phyloP scores from a whole-genome alignment of 305 asterid genomes.

The Rubia tinctorum region DNA sequence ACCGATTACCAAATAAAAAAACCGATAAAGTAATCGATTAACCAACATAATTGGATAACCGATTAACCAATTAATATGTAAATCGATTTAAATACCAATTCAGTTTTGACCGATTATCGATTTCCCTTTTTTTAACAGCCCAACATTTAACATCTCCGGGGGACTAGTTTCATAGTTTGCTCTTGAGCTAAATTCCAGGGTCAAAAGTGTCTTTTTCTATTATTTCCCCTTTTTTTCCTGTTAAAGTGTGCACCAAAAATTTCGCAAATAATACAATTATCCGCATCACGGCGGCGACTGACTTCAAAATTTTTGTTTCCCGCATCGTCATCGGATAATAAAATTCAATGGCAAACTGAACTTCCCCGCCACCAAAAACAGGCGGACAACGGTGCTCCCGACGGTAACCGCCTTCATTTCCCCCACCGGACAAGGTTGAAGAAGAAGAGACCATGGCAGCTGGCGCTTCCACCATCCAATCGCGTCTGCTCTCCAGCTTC shows the following conservation, averaged over 20 bases:
- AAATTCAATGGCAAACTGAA: neutral
- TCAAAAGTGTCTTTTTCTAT: neutral
- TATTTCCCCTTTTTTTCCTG: too few species aligned
- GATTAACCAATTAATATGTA: too few species aligned
- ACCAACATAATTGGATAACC: too few species aligned
- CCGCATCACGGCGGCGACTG: conserved; percentile 3
- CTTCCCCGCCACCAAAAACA: conserved; percentile 8
- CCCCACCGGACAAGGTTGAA: neutral
- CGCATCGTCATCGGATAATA: conserved; percentile 9
- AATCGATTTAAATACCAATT: too few species aligned
- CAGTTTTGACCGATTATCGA: too few species aligned
- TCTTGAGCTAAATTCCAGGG: neutral
- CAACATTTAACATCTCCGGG: too few species aligned
- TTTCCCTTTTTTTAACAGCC: too few species aligned
- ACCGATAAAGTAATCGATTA: too few species aligned
- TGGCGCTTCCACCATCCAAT: conserved; percentile 47
- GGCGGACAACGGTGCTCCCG: conserved; percentile 3
- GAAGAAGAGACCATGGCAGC: conserved; percentile 35
- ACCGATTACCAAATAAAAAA: too few species aligned
- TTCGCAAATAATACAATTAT: neutral
- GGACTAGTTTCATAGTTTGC: too few species aligned
- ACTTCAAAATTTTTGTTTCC: neutral
- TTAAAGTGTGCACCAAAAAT: neutral
- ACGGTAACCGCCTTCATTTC: neutral
- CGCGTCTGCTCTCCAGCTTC: conserved; percentile 59